Conservation (phyloP, 176 grass and related monocot genomes). For the Avena atlantica region DNA sequence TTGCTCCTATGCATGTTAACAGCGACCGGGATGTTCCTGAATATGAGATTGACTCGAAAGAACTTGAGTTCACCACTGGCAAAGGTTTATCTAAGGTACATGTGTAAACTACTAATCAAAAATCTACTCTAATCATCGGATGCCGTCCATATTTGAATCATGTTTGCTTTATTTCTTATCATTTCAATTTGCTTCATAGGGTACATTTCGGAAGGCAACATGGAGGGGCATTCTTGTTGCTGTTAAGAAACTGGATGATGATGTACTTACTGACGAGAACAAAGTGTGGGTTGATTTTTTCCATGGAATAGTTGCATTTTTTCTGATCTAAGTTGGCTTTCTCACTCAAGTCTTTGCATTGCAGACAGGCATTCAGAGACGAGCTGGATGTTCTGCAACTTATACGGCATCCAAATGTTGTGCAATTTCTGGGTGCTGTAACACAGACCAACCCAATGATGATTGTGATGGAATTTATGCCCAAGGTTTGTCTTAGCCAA, state of each 20-base stretch:
- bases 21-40: conserved; percentile 80
- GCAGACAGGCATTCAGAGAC: conserved; percentile 85
- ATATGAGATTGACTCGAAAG: conserved; percentile 75
- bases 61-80: conserved; percentile 85
- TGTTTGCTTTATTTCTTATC: no score
- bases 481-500: conserved; percentile 67
- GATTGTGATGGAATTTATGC: conserved; percentile 99
- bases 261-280: conserved; percentile 73
- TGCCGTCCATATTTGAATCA: no score
- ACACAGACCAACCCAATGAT: conserved; percentile 99
- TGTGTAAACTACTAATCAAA: neutral
- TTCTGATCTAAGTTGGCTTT: conserved; percentile 32
- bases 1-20: conserved; percentile 81
- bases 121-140: neutral
- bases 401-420: conserved; percentile 97
- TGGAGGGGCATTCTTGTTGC: conserved; percentile 94
- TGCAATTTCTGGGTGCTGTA: conserved; percentile 96
- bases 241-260: conserved; percentile 93
- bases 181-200: conserved; percentile 60
- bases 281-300: conserved; percentile 90
- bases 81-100: conserved; percentile 72
- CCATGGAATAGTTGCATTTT: conserved; percentile 40
- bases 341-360: conserved; percentile 30
- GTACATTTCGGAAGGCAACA: conserved; percentile 83
- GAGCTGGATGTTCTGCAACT: conserved; percentile 92